Conservation (phyloP, 441 rosid species). For the Adansonia rubrostipa region DNA sequence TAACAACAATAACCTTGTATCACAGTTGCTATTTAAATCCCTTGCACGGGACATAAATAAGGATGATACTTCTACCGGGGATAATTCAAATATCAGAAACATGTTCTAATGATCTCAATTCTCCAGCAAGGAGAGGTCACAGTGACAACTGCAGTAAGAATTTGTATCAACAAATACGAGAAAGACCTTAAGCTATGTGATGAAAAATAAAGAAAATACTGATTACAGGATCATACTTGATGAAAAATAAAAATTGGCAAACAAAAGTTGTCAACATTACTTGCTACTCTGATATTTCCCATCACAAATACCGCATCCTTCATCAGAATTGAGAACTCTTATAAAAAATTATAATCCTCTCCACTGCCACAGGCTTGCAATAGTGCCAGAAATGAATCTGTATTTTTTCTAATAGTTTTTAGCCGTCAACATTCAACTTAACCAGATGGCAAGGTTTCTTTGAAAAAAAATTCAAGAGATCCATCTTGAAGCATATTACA, state of each 20-base stretch:
- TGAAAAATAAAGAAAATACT: background rate
- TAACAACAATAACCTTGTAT: too few species aligned
- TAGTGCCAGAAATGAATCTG: background rate
- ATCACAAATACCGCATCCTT: background rate
- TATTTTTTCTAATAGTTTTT: background rate
- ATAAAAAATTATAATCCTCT: background rate
- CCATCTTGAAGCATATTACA: background rate
- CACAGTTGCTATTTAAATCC: too few species aligned
- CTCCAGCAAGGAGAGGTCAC: background rate
- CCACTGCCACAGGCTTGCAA: background rate
- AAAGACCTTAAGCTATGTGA: background rate
- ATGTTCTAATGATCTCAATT: background rate
- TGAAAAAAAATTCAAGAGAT: background rate
- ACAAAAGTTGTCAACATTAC: background rate
- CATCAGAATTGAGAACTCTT: background rate
- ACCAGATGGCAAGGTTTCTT: background rate
- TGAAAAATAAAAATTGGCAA: background rate
- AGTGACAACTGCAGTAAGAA: background rate
- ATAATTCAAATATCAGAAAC: background rate
- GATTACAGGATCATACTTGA: background rate
- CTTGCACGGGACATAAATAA: constrained; percentile 21
- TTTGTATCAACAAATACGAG: background rate
- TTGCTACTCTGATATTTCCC: background rate
- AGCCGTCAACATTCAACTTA: background rate
- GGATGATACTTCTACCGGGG: background rate